Base-by-base conservation (phyloP, 768 basidiomycete genomes). In the Hirschioporus abietinus region DNA sequence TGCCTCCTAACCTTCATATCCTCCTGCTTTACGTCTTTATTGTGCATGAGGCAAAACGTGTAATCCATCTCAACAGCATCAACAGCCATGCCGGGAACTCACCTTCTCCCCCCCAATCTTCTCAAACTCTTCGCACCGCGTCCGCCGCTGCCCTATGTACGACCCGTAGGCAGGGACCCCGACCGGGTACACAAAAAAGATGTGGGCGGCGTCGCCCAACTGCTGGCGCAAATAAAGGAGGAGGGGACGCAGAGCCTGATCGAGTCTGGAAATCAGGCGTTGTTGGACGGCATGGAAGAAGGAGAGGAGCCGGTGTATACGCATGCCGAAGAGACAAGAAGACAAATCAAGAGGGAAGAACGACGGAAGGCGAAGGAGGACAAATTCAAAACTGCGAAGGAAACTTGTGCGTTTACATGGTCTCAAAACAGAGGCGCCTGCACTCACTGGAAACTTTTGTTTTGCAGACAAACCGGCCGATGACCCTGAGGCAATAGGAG, bases 51-150 rank as follows among this genome's bases (percentile, higher is more conserved):
- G 42, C 42, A 15, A 5, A 61, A 18, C 34, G 60, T 24, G 26
- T 23, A 24, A 26, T 26, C 34, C 58, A 23, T 12, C 7, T 61
- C 26, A 15, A 24, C 34, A 61, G 20, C 60, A 61, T 61, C 60
- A 61, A 26, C 35, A 67, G 20, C 2, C 68, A 83, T 83, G 82
- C 83, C 82, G 10, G 91, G 91, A 62, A 95, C 93, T 3, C 93
- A 96, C 79, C 83, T 96, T 25, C 85, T 99, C 25, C 96, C 96
- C 3, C 95, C 95, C 2, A 97, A 98, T 78, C 86, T 99, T 64
- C 88, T 99, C 76, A 95, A 96, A 76, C 90, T 99, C 70, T 99
- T 99, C 76, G 90, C 94, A 0, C 95, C 97, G 4, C 88, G 97
- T 7, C 94, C 96, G 0, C 92, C 90, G 1, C 84, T 98, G 3